These are phyloP conservation scores for Coemansia sp. DNA, from an alignment of 192 early-diverging fungal genomes.

Conservation along the genomic window DNA sequence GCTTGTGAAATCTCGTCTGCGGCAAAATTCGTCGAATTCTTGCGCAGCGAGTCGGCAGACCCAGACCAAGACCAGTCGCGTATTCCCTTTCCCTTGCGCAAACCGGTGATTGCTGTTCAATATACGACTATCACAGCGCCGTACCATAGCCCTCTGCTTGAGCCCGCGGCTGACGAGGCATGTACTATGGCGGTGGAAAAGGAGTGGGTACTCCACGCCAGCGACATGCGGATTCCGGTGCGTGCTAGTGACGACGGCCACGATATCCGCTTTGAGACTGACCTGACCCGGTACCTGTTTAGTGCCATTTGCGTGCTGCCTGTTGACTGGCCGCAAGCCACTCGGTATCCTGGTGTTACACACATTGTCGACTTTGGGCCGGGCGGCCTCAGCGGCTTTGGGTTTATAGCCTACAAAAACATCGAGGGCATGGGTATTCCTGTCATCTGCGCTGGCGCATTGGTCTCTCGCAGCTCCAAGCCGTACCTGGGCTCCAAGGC, in stretches of 20 bases:
- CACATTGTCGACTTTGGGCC: conserved; percentile 97
- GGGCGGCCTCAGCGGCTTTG: conserved; percentile 83
- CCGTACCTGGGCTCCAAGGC: conserved; percentile 72
- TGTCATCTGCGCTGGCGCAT: conserved; percentile 32
- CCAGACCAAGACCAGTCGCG: conserved; percentile 61
- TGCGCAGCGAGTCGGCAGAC: conserved; percentile 16
- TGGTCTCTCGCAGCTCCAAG: conserved; percentile 23
- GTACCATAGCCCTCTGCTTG: conserved; percentile 59
- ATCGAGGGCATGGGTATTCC: conserved; percentile 86
- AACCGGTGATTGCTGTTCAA: conserved; percentile 74
- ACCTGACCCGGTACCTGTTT: conserved; percentile 71
- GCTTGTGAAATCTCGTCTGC: conserved; percentile 11
- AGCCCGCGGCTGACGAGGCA: conserved; percentile 1
- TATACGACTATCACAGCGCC: conserved; percentile 89
- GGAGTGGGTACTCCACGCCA: conserved; percentile 23
- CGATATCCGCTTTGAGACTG: conserved; percentile 63
- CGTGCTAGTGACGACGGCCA: conserved; percentile 81
- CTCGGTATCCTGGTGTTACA: conserved; percentile 60
- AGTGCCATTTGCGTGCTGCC: conserved; percentile 66
- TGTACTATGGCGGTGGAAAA: conserved; percentile 18
- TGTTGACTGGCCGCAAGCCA: conserved; percentile 65
- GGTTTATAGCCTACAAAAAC: conserved; percentile 81
- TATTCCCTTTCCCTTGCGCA: conserved; percentile 77
- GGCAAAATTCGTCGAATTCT: conserved; percentile 12
- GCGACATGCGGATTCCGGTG: conserved; percentile 61